Evolutionary conservation across 164 flowering plant species (phyloP).

Genomic region (Vitis vinifera): DNA sequence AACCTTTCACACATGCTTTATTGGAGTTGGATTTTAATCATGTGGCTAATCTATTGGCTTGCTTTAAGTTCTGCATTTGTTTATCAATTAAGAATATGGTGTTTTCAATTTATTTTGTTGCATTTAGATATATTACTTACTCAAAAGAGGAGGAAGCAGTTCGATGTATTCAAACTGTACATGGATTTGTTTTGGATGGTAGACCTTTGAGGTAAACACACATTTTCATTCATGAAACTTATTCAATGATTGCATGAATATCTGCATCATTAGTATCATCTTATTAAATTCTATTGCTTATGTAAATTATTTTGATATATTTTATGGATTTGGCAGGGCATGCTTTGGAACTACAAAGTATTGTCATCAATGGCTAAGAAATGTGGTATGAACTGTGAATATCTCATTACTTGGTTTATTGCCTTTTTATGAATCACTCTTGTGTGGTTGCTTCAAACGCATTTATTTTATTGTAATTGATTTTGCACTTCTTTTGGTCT

Average conservation of each 20-base stretch:
- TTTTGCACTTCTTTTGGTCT: slow-evolving; percentile 16
- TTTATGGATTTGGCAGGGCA: slow-evolving; percentile 54
- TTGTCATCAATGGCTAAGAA: slow-evolving; percentile 97
- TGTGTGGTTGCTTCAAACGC: background rate
- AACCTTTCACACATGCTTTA: background rate
- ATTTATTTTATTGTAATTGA: background rate
- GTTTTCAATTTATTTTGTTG: slow-evolving; percentile 6
- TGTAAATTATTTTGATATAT: background rate
- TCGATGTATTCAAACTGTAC: slow-evolving; percentile 92
- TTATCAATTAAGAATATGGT: background rate
- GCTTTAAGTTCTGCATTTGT: background rate
- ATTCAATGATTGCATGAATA: background rate
- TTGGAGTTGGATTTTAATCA: background rate
- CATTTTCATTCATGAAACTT: background rate
- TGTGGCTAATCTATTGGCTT: background rate
- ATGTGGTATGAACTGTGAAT: slow-evolving; percentile 54
- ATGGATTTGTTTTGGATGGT: slow-evolving; percentile 87
- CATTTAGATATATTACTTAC: slow-evolving; percentile 86
- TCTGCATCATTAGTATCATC: background rate
- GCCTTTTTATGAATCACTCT: background rate
- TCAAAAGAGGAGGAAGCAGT: slow-evolving; percentile 94
- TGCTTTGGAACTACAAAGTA: slow-evolving; percentile 99
- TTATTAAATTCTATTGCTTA: background rate
- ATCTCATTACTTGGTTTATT: background rate
- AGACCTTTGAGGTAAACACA: slow-evolving; percentile 67